Conservation (phyloP, 495 filamentous ascomycete species). For the Tirmania nivea region DNA sequence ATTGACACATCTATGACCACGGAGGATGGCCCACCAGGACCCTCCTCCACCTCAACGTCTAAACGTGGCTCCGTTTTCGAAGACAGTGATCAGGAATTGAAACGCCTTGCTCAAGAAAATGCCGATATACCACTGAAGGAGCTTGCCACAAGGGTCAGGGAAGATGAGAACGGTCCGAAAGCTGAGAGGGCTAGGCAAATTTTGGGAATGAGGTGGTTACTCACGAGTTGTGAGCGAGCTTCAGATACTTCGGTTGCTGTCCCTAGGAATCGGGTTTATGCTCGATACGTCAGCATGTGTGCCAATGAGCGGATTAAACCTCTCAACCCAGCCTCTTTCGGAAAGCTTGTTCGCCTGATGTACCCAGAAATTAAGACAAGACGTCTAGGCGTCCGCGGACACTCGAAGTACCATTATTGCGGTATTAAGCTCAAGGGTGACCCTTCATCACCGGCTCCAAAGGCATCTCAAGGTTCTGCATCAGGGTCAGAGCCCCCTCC, state of each 20-base stretch:
- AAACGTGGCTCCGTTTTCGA: constrained; percentile 15
- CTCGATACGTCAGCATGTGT: constrained; percentile 75
- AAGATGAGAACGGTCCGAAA: constrained; percentile 48
- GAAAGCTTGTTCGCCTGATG: constrained; percentile 85
- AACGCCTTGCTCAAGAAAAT: constrained; percentile 59
- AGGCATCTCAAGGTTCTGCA: constrained; percentile 19
- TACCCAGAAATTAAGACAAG: constrained; percentile 88
- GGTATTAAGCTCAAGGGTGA: constrained; percentile 20
- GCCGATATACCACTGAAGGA: constrained; percentile 53
- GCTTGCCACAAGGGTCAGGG: constrained; percentile 58
- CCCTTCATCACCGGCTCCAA: constrained; percentile 16
- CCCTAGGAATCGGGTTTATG: constrained; percentile 76
- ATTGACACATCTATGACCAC: constrained; percentile 41
- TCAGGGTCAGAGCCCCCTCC: constrained; percentile 22
- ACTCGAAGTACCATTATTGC: constrained; percentile 93
- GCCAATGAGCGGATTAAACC: constrained; percentile 81
- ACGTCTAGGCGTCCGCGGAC: constrained; percentile 74
- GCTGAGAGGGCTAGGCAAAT: constrained; percentile 90
- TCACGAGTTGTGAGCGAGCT: constrained; percentile 44
- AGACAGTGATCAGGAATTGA: constrained; percentile 55
- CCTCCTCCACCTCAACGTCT: constrained; percentile 9
- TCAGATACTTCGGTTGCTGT: constrained; percentile 38
- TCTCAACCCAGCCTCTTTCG: constrained; percentile 89
- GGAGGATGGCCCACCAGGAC: constrained; percentile 23
- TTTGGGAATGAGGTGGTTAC: constrained; percentile 93